Conservation (phyloP, 192 early-diverging fungal genomes). For the Podila horticola region DNA sequence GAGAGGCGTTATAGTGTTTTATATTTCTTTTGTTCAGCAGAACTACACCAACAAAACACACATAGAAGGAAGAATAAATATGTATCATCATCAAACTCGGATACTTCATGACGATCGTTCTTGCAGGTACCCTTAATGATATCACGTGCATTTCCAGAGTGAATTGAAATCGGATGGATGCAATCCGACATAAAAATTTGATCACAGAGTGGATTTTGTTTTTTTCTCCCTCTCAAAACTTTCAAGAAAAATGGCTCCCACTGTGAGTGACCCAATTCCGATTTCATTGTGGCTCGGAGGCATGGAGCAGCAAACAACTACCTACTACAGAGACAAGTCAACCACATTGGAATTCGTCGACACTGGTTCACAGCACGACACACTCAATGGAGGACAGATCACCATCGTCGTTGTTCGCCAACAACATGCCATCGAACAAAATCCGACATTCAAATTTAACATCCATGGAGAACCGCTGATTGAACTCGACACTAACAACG, state of each 20-base stretch:
- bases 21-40: too few relatives aligned
- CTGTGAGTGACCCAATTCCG: slow-evolving; percentile 38
- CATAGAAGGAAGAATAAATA: too few relatives aligned
- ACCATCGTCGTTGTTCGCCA: background rate
- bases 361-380: background rate
- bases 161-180: background rate
- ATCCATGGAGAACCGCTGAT: background rate
- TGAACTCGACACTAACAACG: background rate
- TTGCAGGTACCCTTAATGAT: too few relatives aligned
- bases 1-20: too few relatives aligned
- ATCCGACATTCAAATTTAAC: slow-evolving; percentile 15
- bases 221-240: slow-evolving; percentile 35
- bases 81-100: too few relatives aligned
- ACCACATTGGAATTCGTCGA: background rate
- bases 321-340: background rate
- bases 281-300: background rate
- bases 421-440: background rate
- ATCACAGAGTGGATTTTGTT: background rate
- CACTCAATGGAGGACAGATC: background rate
- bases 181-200: background rate
- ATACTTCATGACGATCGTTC: too few relatives aligned
- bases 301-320: background rate
- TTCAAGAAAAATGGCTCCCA: slow-evolving; percentile 54
- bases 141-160: background rate
- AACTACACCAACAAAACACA: too few relatives aligned